Evolutionary conservation across 768 basidiomycete genomes (phyloP), one percentile per base, ranked within the genome.

Genomic region (Lepiota venenata): DNA sequence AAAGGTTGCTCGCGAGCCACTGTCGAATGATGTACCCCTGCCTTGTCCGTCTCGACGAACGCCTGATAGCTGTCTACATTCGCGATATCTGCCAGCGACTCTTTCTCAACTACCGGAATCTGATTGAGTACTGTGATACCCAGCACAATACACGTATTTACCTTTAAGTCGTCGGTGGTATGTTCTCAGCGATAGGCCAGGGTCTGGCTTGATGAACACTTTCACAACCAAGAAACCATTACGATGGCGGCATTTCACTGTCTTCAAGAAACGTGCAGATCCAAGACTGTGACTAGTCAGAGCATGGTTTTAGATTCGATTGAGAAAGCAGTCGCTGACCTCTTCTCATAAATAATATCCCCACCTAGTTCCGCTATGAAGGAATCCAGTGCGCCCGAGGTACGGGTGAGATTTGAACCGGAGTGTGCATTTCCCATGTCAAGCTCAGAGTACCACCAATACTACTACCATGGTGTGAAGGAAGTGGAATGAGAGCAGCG

Each of bases 171-270:
- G 75, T 51, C 85, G 74, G 50, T 87, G 82, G 62, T 95, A 88
- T 44, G 78, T 82, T 55, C 85, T 71, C 63, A 98, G 72, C 11
- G 87, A 88, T 53, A 95, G 65, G 2, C 86, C 82, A 21, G 93
- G 91, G 70, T 98, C 93, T 0, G 93, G 88, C 67, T 99, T 98
- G 64, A 95, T 84, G 73, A 95, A 97, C 55, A 98, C 86, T 79
- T 98, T 98, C 64, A 96, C 82, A 48, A 97, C 85, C 32, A 98
- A 73, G 38, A 83, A 85, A 0, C 93, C 92, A 62, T 89, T 86
- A 44, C 80, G 74, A 71, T 97, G 92, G 38, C 87, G 79, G 64
- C 88, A 95, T 63, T 89, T 87, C 61, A 96, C 93, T 0, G 94
- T 88, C 79, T 93, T 93, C 60, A 76, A 62, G 56, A 75, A 76